Base-by-base conservation (phyloP, 257 asterid genomes). In the Dorcoceras hygrometricum region DNA sequence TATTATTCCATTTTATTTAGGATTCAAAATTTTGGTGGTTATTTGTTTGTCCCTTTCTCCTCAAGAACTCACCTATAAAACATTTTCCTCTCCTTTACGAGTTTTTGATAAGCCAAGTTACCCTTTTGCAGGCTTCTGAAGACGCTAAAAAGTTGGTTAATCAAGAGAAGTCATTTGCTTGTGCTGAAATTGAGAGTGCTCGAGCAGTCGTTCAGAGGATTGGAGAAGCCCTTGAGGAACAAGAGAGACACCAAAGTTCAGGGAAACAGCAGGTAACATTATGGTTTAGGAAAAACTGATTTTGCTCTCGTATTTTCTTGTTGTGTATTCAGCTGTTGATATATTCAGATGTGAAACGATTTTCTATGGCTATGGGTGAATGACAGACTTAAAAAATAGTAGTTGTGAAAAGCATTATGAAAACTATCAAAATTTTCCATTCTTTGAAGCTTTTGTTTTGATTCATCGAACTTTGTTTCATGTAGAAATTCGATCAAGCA, bases 111-210 rank as follows among this genome's bases (percentile, higher is more conserved):
- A 31, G 19, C 63, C 14, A 71, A 26, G 18, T 43, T 59, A 24
- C 28, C 72, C 50, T 2, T 62, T 29, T 67, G 34, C 83, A 92
- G 98, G 98, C 98, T 77, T 89, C 98, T 20, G 98, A 92, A 69
- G 98, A 92, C 84, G 98, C 98, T 59, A 92, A 90, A 69, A 93
- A 86, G 63, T 73, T 93, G 80, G 97, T 93, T 53, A 93, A 83
- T 81, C 99, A 93, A 84, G 99, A 93, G 79, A 90, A 94, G 59
- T 93, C 99, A 27, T 93, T 90, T 86, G 99, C 97, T 56, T 93
- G 99, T 82, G 99, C 99, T 60, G 99, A 93, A 82, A 88, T 93
- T 28, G 96, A 93, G 75, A 93, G 99, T 75, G 99, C 99, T 12
- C 79, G 96, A 79, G 85, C 97, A 57, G 99, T 93, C 53, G 97